Conservation (phyloP, 306 rosid species). For the Fragaria vesca region DNA sequence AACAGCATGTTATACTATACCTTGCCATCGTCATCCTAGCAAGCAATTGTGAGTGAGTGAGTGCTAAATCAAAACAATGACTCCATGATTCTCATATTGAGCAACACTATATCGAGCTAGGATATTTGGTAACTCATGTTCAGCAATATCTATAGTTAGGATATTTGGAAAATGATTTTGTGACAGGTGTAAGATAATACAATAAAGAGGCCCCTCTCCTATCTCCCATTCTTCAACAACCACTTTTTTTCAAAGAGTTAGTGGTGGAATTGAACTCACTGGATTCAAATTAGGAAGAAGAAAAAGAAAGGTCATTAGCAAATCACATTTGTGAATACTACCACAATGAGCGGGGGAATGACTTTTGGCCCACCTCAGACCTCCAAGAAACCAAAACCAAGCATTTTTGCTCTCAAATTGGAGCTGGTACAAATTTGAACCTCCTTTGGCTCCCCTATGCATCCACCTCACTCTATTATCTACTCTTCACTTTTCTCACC, state of each 20-base stretch:
- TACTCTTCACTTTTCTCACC: constrained; percentile 1
- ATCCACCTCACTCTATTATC: constrained; percentile 5
- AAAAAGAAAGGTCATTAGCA: neutral
- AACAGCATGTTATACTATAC: too few species aligned
- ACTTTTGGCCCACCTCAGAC: constrained; percentile 28
- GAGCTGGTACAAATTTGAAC: constrained; percentile 29
- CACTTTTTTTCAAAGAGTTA: constrained; percentile 27
- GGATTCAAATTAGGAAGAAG: neutral
- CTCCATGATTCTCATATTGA: too few species aligned
- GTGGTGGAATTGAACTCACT: constrained; percentile 9
- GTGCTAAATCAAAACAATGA: too few species aligned
- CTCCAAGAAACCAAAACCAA: constrained; percentile 17
- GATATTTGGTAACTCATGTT: too few species aligned
- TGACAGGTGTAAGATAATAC: constrained; percentile 45
- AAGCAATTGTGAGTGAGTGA: too few species aligned
- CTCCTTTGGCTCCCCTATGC: constrained; percentile 25
- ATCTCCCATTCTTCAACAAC: constrained; percentile 26
- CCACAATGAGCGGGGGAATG: neutral
- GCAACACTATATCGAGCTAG: too few species aligned
- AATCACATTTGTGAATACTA: neutral
- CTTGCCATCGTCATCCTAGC: too few species aligned
- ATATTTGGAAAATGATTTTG: neutral
- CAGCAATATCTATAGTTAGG: too few species aligned
- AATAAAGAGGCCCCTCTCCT: constrained; percentile 22
- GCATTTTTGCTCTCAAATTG: constrained; percentile 27